These are phyloP conservation scores for Pisolithus tinctorius DNA, from an alignment of 768 basidiomycete species.

Conservation along the genomic window DNA sequence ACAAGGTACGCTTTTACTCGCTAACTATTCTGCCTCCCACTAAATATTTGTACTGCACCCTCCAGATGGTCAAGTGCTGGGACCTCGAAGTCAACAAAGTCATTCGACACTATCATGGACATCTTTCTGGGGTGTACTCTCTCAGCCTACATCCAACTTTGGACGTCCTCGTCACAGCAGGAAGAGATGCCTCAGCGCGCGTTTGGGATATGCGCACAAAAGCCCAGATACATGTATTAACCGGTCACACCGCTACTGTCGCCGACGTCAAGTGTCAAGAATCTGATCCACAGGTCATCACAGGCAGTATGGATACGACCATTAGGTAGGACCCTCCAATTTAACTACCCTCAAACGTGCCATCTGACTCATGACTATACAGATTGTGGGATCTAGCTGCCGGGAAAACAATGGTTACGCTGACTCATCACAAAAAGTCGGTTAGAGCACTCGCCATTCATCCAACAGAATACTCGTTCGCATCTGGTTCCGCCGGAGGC, in stretches of 20 bases:
- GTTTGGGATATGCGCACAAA: slow-evolving; percentile 99
- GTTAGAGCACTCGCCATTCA: slow-evolving; percentile 92
- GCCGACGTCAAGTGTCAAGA: slow-evolving; percentile 96
- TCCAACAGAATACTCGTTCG: slow-evolving; percentile 95
- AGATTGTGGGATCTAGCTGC: slow-evolving; percentile 98
- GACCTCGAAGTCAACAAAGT: slow-evolving; percentile 98
- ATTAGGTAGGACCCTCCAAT: slow-evolving; percentile 52
- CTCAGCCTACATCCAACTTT: slow-evolving; percentile 91
- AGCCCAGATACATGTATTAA: slow-evolving; percentile 86
- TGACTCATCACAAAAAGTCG: slow-evolving; percentile 99
- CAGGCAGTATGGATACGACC: slow-evolving; percentile 97
- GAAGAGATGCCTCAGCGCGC: slow-evolving; percentile 92
- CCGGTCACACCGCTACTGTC: slow-evolving; percentile 92
- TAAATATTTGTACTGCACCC: not conserved
- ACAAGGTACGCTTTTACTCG: slow-evolving; percentile 59
- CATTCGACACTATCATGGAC: slow-evolving; percentile 97
- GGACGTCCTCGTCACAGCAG: slow-evolving; percentile 90
- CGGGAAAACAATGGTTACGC: slow-evolving; percentile 91
- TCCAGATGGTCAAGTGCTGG: slow-evolving; percentile 99
- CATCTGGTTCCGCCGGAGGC: slow-evolving; percentile 92
- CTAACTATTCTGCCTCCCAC: not conserved
- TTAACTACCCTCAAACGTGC: not conserved
- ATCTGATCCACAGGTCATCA: slow-evolving; percentile 96
- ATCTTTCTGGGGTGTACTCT: slow-evolving; percentile 95
- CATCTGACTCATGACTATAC: slow-evolving; percentile 1